Base-by-base conservation (phyloP, 2,329 filamentous ascomycete genomes). In the Aspergillus sp. region DNA sequence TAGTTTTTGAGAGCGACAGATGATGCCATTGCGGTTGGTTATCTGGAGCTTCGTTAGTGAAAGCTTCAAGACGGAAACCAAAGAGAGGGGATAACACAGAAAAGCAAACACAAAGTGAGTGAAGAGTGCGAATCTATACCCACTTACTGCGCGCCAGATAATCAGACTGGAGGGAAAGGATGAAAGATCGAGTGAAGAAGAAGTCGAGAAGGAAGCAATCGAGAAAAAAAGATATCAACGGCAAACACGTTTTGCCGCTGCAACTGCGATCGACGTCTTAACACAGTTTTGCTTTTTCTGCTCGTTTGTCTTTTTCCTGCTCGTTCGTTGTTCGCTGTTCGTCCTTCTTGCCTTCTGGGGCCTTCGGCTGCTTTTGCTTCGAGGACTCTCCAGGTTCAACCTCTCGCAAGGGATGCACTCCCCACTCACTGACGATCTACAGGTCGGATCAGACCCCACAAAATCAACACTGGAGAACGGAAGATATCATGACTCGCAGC, bases 1-100 rank as follows among this genome's bases (percentile, higher is more conserved):
- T 74, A 71, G 67, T 81, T 84, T 61, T 84, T 83, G 62, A 88
- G 80, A 9, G 84, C 86, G 51, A 88, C 81, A 62, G 79, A 74
- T 33, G 67, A 64, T 45, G 69, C 66, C 68, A 72, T 72, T 23
- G 53, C 61, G 48, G 35, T 14, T 21, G 52, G 21, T 45, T 40
- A 24, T 41, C n/a, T 47, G 41, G 33, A 52, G 47, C 41, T 44
- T 37, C 6, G 19, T 57, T 51, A 59, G 59, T 55, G 14, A 47
- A 35, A 49, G 35, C 40, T 17, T 11, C 43, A n/a, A 19, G 33
- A 35, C 44, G 39, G 21, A 21, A 12, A 19, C 33, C 44, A 47
- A 21, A 31, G n/a, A 23, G 23, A 56, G 43, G 43, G 54, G 21
- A 41, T 19, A 19, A 11, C 37, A 41, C 17, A 53, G 39, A 43